phyloP scores from a whole-genome alignment of 2,329 filamentous ascomycete genomes.

The Alternaria angustiovoidea region DNA sequence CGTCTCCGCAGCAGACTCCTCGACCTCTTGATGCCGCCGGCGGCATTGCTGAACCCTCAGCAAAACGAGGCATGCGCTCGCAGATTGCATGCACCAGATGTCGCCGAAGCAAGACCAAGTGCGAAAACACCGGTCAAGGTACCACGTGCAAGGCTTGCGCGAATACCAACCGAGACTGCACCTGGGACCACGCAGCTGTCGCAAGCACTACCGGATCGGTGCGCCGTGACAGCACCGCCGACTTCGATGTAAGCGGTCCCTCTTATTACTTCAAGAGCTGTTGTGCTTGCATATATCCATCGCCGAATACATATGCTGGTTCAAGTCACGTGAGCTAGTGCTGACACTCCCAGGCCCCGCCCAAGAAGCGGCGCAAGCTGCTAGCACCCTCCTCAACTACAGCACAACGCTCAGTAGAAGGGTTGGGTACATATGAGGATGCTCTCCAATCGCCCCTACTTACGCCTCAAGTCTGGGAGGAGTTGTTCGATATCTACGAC shows the following conservation, averaged over 20 bases:
- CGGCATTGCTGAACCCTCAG: constrained; percentile 28
- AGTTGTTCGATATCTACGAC: constrained; percentile 74
- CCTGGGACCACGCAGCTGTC: constrained; percentile 67
- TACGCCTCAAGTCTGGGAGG: constrained; percentile 71
- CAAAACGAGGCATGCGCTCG: constrained; percentile 67
- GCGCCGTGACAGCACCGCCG: constrained; percentile 51
- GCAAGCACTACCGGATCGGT: constrained; percentile 37
- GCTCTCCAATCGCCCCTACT: constrained; percentile 69
- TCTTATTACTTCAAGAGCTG: background rate
- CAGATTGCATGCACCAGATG: constrained; percentile 81
- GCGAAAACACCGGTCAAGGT: constrained; percentile 77
- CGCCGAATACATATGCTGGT: background rate
- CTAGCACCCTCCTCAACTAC: constrained; percentile 41
- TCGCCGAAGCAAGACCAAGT: constrained; percentile 85
- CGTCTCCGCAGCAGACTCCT: constrained; percentile 40
- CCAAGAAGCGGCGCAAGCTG: constrained; percentile 49
- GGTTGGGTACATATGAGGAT: constrained; percentile 60
- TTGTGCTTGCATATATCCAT: background rate
- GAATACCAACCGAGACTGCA: constrained; percentile 74
- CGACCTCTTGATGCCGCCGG: constrained; percentile 32
- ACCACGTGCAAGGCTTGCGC: constrained; percentile 79
- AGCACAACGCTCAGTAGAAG: constrained; percentile 51
- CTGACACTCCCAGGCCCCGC: constrained; percentile 16
- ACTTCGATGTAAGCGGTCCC: constrained; percentile 32
- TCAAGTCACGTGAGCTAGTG: constrained; percentile 3